Base-by-base conservation (phyloP, 164 flowering plant species). In the Stephania cephalantha region DNA sequence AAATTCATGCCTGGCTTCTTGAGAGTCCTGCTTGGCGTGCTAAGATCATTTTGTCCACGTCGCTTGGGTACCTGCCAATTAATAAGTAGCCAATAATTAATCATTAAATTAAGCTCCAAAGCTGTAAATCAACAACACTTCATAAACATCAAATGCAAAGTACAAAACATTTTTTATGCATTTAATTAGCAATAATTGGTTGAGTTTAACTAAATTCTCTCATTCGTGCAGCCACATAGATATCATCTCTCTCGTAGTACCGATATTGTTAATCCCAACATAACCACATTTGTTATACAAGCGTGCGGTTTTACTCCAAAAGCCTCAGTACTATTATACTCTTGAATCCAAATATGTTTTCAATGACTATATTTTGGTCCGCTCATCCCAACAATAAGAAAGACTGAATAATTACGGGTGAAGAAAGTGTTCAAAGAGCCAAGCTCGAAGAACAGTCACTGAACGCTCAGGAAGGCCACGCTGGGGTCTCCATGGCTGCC, bases 21-120 rank as follows among this genome's bases (percentile, higher is more conserved):
- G 97, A 90, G 77, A 94, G 95, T 69, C 98, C 97, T 2, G 98
- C 91, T 84, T 94, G 97, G 86, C 97, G 90, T 68, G 98, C 97
- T 82, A 94, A 77, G 25, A 94, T 89, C 81, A 91, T 97, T 76
- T 94, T 94, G 85, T 94, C 98, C 13, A 91, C 97, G 83, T 94
- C 98, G 71, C 91, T 94, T 72, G 98, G 98, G 64, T 94, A 94
- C 89, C 98, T 94, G 90, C 65, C 30, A 76, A 71, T 50, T 7
- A 29, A 15, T 7, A 29, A 15, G 53, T n/a, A 35, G 42, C 7
- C 68, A n/a, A 69, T 7, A 30, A 35, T 35, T 35, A 11, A 71
- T 61, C 22, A 35, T 20, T 5, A 71, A 31, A 46, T 71, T 25
- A 22, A 30, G 11, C n/a, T 22, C 29, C 6, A 12, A 71, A 46